These are phyloP conservation scores for Candida michaelii DNA, from an alignment of 805 yeast species.

Conservation along the genomic window DNA sequence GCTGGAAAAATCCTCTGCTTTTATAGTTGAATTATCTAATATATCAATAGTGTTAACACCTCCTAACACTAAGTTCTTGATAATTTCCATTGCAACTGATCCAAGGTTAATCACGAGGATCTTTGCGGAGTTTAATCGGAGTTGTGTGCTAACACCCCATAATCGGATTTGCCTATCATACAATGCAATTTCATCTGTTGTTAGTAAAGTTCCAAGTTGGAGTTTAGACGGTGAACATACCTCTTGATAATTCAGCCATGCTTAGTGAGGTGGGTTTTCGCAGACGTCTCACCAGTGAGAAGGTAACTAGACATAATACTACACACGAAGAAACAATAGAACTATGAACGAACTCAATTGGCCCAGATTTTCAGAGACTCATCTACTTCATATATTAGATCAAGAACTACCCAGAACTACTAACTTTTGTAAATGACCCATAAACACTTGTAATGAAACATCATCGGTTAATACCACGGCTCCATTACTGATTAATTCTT, in stretches of 20 bases:
- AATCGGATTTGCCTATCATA: constrained; percentile 93
- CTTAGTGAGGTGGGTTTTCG: not conserved
- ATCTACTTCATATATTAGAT: not conserved
- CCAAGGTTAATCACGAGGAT: constrained; percentile 71
- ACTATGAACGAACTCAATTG: too few relatives aligned
- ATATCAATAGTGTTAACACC: constrained; percentile 83
- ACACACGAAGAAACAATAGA: too few relatives aligned
- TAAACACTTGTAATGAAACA: constrained; percentile 53
- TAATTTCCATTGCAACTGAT: constrained; percentile 77
- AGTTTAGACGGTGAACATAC: too few relatives aligned
- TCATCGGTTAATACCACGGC: constrained; percentile 56
- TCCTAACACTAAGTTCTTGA: constrained; percentile 82
- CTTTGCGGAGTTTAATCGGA: constrained; percentile 67
- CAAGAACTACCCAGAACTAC: constrained; percentile 22
- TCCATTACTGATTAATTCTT: constrained; percentile 25
- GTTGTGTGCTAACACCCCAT: constrained; percentile 96
- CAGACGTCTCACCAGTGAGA: too few relatives aligned
- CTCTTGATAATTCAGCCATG: constrained; percentile 14
- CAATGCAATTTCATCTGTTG: constrained; percentile 76
- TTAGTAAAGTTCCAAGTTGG: too few relatives aligned
- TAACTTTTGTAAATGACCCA: constrained; percentile 51
- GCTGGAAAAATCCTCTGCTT: constrained; percentile 63
- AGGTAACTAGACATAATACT: too few relatives aligned
- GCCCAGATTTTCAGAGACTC: too few relatives aligned
- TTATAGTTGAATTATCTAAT: constrained; percentile 54